A percentile compares a stretch with the other conserved stretches of the same genome.
These are phyloP conservation scores for Hortiboletus campestris DNA, from an alignment of 768 basidiomycete genomes.

Conservation along the genomic window DNA sequence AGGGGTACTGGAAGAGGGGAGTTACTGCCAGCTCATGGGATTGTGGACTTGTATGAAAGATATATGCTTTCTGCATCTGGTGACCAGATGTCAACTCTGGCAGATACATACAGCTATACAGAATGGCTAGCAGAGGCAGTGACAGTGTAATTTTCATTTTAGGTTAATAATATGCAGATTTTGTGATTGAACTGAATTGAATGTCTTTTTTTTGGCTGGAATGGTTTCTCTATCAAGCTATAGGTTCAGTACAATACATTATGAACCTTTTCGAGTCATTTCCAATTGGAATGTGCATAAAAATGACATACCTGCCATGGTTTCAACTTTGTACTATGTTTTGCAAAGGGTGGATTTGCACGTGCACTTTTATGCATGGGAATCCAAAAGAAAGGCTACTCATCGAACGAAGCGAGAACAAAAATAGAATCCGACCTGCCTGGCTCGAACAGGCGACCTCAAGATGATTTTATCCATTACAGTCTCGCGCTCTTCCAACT, in stretches of 20 bases:
- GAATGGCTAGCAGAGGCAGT: conserved; percentile 21
- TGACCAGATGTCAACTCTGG: not conserved
- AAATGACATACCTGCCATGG: too few species aligned
- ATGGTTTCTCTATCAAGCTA: too few species aligned
- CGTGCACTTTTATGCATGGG: too few species aligned
- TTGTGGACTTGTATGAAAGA: conserved; percentile 18
- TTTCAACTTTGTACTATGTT: too few species aligned
- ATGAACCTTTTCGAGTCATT: too few species aligned
- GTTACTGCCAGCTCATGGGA: conserved; percentile 6
- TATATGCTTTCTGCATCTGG: conserved; percentile 17
- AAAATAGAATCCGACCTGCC: conserved; percentile 45
- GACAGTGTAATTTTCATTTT: not conserved
- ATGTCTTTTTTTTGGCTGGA: too few species aligned
- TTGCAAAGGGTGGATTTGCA: too few species aligned
- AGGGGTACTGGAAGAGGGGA: conserved; percentile 31
- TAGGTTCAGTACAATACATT: too few species aligned
- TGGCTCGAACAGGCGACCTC: conserved; percentile 64
- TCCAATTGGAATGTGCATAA: too few species aligned
- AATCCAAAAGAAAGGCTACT: too few species aligned
- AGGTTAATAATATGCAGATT: not conserved
- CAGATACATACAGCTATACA: conserved; percentile 16
- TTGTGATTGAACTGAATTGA: too few species aligned
- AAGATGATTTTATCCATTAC: conserved; percentile 42
- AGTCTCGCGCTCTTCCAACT: conserved; percentile 54
- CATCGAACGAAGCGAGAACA: not conserved